These are phyloP conservation scores for Furcasterigmium sp. DNA, from an alignment of 2,329 filamentous ascomycete genomes.

Conservation along the genomic window DNA sequence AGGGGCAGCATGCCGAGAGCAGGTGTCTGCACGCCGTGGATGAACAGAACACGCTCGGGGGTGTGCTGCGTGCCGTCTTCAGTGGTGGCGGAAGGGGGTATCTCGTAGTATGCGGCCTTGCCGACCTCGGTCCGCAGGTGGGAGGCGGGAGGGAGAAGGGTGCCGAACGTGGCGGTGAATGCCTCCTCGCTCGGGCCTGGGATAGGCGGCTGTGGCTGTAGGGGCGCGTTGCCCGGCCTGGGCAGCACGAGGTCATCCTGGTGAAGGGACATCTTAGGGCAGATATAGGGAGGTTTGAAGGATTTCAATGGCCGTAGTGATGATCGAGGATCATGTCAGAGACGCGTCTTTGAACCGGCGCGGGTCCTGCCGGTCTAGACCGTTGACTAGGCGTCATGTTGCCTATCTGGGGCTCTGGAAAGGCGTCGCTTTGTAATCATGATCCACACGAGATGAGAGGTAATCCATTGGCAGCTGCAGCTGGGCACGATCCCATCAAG, in stretches of 20 bases:
- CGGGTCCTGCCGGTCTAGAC: no score
- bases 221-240: neutral
- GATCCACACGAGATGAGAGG: no score
- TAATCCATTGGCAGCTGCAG: no score
- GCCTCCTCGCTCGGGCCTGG: slow-evolving; percentile 26
- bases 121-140: slow-evolving; percentile 25
- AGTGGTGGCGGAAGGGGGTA: slow-evolving; percentile 13
- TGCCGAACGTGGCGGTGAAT: slow-evolving; percentile 30
- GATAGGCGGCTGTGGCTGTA: slow-evolving; percentile 16
- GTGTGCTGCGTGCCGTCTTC: neutral
- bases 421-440: no score
- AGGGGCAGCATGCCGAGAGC: slow-evolving; percentile 42
- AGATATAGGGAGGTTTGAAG: no score
- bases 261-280: no score
- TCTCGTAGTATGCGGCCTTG: slow-evolving; percentile 33
- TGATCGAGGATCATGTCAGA: no score
- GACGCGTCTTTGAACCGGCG: no score
- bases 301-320: no score
- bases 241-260: slow-evolving; percentile 2
- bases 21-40: slow-evolving; percentile 47
- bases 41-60: slow-evolving; percentile 29
- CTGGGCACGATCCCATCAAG: no score
- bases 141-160: slow-evolving; percentile 28
- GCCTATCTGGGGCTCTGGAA: no score
- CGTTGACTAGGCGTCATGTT: no score